Evolutionary conservation across 1,284 basidiomycete species (phyloP), one percentile per base, ranked within the genome.

Genomic region (Gomphus sp.): DNA sequence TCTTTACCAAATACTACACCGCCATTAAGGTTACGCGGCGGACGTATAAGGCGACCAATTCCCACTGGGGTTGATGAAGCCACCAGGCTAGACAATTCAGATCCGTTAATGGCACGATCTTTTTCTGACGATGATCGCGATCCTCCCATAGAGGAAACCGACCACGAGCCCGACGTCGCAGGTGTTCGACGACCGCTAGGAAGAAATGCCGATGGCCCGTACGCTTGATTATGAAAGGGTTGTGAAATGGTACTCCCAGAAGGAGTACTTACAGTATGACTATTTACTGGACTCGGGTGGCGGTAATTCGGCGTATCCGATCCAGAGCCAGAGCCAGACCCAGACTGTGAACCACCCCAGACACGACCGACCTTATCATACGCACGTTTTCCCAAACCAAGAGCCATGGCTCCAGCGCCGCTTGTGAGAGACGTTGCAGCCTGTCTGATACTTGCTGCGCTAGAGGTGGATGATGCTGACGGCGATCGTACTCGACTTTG

Each of bases 321-420:
- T 5, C 58, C 59, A n/a, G 58, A 59, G 3, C 58, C 58, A n/a
- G 58, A 59, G 7, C 64, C 67, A 16, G 58, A 59, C 4, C 64
- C 67, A 22, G 76, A 72, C 55, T 74, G 73, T 5, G 79, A 74
- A 60, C 74, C 72, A 55, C 79, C 80, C 74, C 77, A 81, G 43
- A 81, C 81, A 55, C 81, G 78, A 52, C 83, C 82, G 72, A 90
- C 82, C 68, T 80, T 85, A 71, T 89, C 86, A 4, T 86, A 85
- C 3, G 87, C 87, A 62, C 84, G 80, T 64, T 83, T 85, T 18
- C 73, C 74, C 52, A 76, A 69, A 7, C 73, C 74, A 56, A 73
- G 66, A 0, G 86, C 87, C n/a, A 86, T 74, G 9, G 84, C 85
- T 28, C 84, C 83, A 33, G 84, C 84, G 43, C 82, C 79, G 55